Evolutionary conservation across 352 stramenopile species (phyloP).

Genomic region (Phytophthora sp.): DNA sequence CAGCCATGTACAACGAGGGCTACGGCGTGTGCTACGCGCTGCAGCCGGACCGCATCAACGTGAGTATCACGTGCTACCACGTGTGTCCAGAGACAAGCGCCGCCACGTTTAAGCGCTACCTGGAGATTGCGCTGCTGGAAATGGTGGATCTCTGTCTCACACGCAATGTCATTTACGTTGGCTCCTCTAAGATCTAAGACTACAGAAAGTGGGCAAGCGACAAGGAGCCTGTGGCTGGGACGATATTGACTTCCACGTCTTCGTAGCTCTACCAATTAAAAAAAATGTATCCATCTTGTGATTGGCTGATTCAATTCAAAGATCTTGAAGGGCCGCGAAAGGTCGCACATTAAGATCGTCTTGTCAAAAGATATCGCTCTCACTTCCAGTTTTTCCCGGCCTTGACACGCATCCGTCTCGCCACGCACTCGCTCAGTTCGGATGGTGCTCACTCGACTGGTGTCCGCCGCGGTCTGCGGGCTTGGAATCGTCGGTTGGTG

Average conservation of each 20-base stretch:
- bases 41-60: constrained; percentile 94
- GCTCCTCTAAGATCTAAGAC: constrained; percentile 83
- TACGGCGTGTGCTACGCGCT: constrained; percentile 97
- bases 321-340: constrained; percentile 31
- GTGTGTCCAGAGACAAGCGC: constrained; percentile 83
- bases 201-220: neutral
- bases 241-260: constrained; percentile 1
- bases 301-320: constrained; percentile 24
- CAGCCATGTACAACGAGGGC: constrained; percentile 94
- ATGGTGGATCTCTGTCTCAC: constrained; percentile 94
- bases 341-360: constrained; percentile 21
- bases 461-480: constrained; percentile 20
- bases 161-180: constrained; percentile 91
- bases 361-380: constrained; percentile 14
- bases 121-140: constrained; percentile 95
- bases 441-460: constrained; percentile 31
- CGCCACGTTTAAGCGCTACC: constrained; percentile 85
- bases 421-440: neutral
- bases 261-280: constrained; percentile 39
- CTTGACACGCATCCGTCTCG: constrained; percentile 9
- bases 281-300: constrained; percentile 25
- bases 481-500: constrained; percentile 14
- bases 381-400: constrained; percentile 30
- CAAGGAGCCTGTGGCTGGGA: too few species aligned
- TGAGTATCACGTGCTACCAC: constrained; percentile 94